Percentiles rank a stretch among this genome's conserved stretches.
Evolutionary conservation across 345 rosid genomes (phyloP).

Genomic region (Kernera saxatilis): DNA sequence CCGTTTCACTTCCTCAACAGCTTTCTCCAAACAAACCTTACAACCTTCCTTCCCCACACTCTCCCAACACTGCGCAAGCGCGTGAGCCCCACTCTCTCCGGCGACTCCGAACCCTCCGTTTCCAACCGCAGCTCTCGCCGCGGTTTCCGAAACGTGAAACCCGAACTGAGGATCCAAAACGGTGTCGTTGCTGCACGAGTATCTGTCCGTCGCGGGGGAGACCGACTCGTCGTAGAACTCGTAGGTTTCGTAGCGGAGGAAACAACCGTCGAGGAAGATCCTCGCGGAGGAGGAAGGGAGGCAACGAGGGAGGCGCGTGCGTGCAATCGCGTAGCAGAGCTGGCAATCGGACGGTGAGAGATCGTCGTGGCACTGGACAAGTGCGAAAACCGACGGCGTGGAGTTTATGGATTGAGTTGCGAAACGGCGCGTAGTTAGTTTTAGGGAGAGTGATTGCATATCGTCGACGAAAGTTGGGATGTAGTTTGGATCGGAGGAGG

Average conservation of each 20-base stretch:
- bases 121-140: slow-evolving; percentile 3
- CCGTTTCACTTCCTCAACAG: slow-evolving; percentile 19
- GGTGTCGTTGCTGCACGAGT: slow-evolving; percentile 19
- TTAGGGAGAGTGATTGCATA: slow-evolving; percentile 25
- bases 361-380: slow-evolving; percentile 45
- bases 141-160: not conserved
- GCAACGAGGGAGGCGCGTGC: slow-evolving; percentile 33
- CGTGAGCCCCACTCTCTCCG: slow-evolving; percentile 23
- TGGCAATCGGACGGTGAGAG: slow-evolving; percentile 32
- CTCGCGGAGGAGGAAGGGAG: slow-evolving; percentile 42
- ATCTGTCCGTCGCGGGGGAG: slow-evolving; percentile 17
- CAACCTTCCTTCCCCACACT: slow-evolving; percentile 31
- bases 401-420: slow-evolving; percentile 17
- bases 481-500: slow-evolving; percentile 12
- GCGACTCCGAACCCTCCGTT: slow-evolving; percentile 32
- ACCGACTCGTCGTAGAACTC: slow-evolving; percentile 31
- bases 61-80: slow-evolving; percentile 47
- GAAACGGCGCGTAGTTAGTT: slow-evolving; percentile 19
- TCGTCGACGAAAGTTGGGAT: slow-evolving; percentile 23
- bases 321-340: slow-evolving; percentile 31
- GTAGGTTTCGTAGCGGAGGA: slow-evolving; percentile 41
- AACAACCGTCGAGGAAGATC: slow-evolving; percentile 51
- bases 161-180: slow-evolving; percentile 10
- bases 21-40: slow-evolving; percentile 34
- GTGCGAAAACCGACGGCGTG: slow-evolving; percentile 16